Percentiles rank a stretch among this genome's conserved stretches.
phyloP scores from a whole-genome alignment of 805 yeast genomes.

The Candida sphagnicola region DNA sequence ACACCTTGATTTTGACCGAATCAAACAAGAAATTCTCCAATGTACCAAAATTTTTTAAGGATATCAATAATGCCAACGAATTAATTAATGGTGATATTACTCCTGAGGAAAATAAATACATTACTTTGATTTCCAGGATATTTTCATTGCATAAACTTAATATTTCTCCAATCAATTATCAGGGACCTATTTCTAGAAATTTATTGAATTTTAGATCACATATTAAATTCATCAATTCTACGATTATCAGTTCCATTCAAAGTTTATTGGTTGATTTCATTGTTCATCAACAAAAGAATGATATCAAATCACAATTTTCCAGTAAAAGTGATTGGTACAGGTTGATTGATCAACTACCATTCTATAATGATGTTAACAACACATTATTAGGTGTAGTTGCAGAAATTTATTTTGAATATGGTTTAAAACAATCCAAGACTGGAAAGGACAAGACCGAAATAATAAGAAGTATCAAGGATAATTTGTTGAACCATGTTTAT shows the following conservation, averaged over 20 bases:
- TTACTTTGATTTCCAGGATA: conserved; percentile 33
- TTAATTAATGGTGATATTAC: conserved; percentile 15
- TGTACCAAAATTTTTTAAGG: conserved; percentile 31
- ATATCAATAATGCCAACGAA: conserved; percentile 7
- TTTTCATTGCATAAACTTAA: conserved; percentile 33
- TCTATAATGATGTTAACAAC: conserved; percentile 51
- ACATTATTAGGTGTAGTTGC: conserved; percentile 61
- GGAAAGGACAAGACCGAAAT: conserved; percentile 23
- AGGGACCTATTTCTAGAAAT: conserved; percentile 68
- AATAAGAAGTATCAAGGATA: conserved; percentile 22
- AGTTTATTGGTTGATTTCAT: conserved; percentile 45
- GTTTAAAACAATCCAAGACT: conserved; percentile 24
- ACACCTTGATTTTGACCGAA: conserved; percentile 38
- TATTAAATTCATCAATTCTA: conserved; percentile 47
- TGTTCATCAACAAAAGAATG: conserved; percentile 42
- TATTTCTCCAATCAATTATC: conserved; percentile 47
- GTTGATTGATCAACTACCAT: conserved; percentile 58
- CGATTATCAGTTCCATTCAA: conserved; percentile 53
- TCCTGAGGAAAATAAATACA: conserved; percentile 30
- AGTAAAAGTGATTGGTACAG: conserved; percentile 54
- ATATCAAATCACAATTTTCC: conserved; percentile 41
- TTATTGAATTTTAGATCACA: conserved; percentile 66
- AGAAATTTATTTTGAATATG: conserved; percentile 48
- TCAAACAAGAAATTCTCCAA: conserved; percentile 27
- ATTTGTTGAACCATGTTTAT: conserved; percentile 31